phyloP scores from a whole-genome alignment of 2,329 filamentous ascomycete genomes.

The Canariomyces notabilis region DNA sequence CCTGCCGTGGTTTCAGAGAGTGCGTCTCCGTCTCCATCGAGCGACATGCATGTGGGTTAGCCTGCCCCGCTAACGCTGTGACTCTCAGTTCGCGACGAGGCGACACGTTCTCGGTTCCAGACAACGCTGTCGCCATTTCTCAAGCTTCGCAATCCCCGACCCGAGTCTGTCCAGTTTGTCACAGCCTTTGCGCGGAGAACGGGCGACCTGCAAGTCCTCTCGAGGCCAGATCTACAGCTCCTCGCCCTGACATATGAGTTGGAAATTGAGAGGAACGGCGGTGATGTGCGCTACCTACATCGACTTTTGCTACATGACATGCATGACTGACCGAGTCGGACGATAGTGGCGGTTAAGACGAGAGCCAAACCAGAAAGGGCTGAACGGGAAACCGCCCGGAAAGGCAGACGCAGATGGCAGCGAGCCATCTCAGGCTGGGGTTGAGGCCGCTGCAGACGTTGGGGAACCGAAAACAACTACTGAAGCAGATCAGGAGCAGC shows the following conservation, averaged over 20 bases:
- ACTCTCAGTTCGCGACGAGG: conserved; percentile 56
- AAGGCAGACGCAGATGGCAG: conserved; percentile 33
- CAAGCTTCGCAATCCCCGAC: conserved; percentile 66
- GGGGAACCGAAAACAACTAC: conserved; percentile 28
- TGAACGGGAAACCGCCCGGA: conserved; percentile 64
- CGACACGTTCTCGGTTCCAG: conserved; percentile 74
- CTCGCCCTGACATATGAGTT: conserved; percentile 88
- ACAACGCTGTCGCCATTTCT: conserved; percentile 83
- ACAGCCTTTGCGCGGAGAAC: conserved; percentile 83
- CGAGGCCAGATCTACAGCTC: conserved; percentile 82
- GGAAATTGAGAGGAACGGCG: conserved; percentile 87
- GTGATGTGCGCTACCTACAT: conserved; percentile 43
- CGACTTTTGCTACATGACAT: background rate
- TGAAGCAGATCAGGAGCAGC: conserved; percentile 31
- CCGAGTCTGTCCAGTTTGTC: conserved; percentile 73
- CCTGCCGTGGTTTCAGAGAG: conserved; percentile 81
- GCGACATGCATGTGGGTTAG: background rate
- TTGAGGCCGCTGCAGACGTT: background rate
- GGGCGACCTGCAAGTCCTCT: conserved; percentile 83
- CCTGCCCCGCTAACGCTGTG: conserved; percentile 61
- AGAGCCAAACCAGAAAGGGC: conserved; percentile 69
- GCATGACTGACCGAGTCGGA: background rate
- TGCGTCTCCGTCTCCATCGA: conserved; percentile 4
- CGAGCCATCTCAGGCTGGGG: background rate
- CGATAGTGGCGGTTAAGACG: conserved; percentile 68